Base-by-base conservation (phyloP, 2,329 filamentous ascomycete species). In the Catunica adiposa region DNA sequence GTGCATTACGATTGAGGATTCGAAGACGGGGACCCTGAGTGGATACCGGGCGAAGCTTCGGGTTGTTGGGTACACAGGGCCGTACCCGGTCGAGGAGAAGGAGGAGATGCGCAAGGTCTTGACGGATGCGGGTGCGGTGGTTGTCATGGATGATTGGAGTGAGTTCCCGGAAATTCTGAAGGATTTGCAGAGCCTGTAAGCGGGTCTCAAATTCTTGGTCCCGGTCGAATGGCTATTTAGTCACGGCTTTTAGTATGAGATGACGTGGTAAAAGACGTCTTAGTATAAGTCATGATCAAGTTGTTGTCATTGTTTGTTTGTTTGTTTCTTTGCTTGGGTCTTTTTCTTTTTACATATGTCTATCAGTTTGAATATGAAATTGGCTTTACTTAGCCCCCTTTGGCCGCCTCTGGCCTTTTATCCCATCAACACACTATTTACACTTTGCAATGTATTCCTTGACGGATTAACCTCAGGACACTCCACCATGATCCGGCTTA, bases 401-500 rank as follows among this genome's bases (percentile, higher is more conserved):
- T n/a, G n/a, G n/a, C n/a, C n/a, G n/a, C n/a, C n/a, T n/a, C n/a
- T n/a, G n/a, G n/a, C n/a, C n/a, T n/a, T 55, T 26, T 31, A 64
- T 56, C 75, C 75, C 80, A 97, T 90, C 53, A 97, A 69, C 63
- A 87, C 94, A 56, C 86, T 86, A 67, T 97, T 96, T 3, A 97
- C 84, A 61, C 87, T 90, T 68, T 96, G 89, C 38, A 97, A 70
- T 0, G 89, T 96, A 22, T 86, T 77, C 37, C 92, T 75, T 60
- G 83, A 89, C 0, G 90, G 89, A 64, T 94, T 94, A 1, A 83
- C 84, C 61, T 84, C 81, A 0, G 89, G 84, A 64, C 84, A 83
- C 0, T 79, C 79, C 3, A 82, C 83, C 67, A 90, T 86, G 62
- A 97, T 86, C 73, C 82, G 84, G n/a, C 84, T 83, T 31, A 97